phyloP scores from a whole-genome alignment of 352 stramenopile species.

The Phytopythium sindhum region DNA sequence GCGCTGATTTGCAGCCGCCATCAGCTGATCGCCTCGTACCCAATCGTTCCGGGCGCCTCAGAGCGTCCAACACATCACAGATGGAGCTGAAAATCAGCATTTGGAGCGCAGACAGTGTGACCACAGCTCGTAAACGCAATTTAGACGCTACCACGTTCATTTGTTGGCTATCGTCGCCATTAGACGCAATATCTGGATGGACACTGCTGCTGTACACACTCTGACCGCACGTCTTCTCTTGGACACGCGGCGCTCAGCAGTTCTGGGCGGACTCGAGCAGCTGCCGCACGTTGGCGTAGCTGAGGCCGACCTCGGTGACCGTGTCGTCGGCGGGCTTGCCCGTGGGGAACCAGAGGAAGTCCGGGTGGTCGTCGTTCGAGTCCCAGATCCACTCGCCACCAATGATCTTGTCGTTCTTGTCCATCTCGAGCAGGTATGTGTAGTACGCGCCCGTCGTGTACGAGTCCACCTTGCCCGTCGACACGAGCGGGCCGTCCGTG shows the following conservation, averaged over 20 bases:
- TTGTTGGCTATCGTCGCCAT: background rate
- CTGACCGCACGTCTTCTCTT: background rate
- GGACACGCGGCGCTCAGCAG: slow-evolving; percentile 2
- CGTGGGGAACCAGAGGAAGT: slow-evolving; percentile 34
- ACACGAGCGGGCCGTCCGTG: slow-evolving; percentile 17
- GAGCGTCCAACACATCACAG: background rate
- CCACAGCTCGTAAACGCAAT: background rate
- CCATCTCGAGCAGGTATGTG: slow-evolving; percentile 36
- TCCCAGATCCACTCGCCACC: slow-evolving; percentile 30
- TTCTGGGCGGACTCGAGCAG: slow-evolving; percentile 16
- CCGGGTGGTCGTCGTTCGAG: slow-evolving; percentile 24
- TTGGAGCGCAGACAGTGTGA: background rate
- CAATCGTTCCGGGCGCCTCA: background rate
- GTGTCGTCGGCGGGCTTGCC: slow-evolving; percentile 17
- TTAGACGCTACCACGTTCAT: background rate
- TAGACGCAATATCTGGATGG: background rate
- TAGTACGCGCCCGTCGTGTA: slow-evolving; percentile 23
- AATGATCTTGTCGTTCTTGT: slow-evolving; percentile 29
- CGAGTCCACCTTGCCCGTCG: slow-evolving; percentile 13
- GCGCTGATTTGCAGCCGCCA: background rate
- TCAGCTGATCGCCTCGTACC: background rate
- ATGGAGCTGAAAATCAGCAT: background rate
- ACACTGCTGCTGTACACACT: background rate
- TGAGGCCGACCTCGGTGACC: slow-evolving; percentile 22
- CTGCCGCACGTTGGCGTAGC: slow-evolving; percentile 22